Conservation (phyloP, 2,329 filamentous ascomycete genomes). For the Fusarium cyanostomum region DNA sequence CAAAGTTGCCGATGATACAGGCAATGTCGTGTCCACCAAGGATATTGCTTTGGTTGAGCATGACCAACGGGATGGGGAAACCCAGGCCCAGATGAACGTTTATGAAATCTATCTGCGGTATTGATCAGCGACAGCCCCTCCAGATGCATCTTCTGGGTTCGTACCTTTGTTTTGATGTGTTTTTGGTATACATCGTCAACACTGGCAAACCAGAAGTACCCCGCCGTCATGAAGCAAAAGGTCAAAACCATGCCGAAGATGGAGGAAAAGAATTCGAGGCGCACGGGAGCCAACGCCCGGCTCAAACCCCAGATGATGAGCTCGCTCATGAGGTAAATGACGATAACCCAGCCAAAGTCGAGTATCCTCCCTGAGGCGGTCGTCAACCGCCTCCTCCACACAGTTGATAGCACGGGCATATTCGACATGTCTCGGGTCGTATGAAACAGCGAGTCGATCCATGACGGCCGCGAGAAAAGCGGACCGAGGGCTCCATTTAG, state of each 20-base stretch:
- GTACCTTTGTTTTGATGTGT: constrained; percentile 49
- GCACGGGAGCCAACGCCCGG: constrained; percentile 44
- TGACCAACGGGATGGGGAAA: constrained; percentile 60
- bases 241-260: constrained; percentile 59
- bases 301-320: constrained; percentile 58
- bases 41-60: constrained; percentile 52
- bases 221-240: constrained; percentile 48
- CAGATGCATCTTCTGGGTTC: neutral
- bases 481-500: constrained; percentile 35
- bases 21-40: constrained; percentile 50
- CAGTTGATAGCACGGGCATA: constrained; percentile 16
- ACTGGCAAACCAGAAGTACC: constrained; percentile 24
- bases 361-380: constrained; percentile 4
- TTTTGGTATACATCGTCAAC: constrained; percentile 44
- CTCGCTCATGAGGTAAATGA: constrained; percentile 55
- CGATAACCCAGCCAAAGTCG: constrained; percentile 46
- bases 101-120: constrained; percentile 57
- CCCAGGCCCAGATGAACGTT: constrained; percentile 62
- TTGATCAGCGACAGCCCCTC: neutral
- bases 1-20: constrained; percentile 55
- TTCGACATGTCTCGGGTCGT: constrained; percentile 36
- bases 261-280: constrained; percentile 57
- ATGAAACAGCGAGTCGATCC: constrained; percentile 36
- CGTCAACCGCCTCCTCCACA: constrained; percentile 35
- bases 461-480: constrained; percentile 13